These are phyloP conservation scores for Tritrichomonas foetus DNA, from an alignment of 208 protist genomes.

Conservation along the genomic window DNA sequence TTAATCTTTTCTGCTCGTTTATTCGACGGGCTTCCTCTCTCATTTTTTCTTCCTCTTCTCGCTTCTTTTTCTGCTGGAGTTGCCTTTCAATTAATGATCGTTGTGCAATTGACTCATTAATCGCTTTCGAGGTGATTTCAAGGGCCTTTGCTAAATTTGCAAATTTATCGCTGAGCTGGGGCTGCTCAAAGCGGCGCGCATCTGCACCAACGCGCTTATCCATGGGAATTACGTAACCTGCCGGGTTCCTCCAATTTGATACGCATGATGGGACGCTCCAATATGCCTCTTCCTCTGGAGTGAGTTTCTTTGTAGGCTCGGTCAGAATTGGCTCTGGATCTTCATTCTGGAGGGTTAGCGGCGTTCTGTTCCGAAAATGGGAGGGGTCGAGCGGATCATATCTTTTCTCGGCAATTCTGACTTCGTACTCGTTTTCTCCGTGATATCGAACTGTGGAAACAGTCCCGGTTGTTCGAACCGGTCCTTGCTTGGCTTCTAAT, in stretches of 20 bases:
- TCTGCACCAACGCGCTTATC: slow-evolving; percentile 32
- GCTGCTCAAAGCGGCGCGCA: neutral
- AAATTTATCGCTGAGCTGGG: neutral
- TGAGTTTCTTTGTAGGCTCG: neutral
- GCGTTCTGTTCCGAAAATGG: neutral
- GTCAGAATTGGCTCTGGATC: slow-evolving; percentile 16
- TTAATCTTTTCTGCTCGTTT: neutral
- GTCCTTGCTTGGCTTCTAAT: no score
- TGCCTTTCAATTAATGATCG: neutral
- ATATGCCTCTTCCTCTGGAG: neutral
- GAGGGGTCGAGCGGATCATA: slow-evolving; percentile 4
- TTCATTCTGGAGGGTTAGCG: neutral
- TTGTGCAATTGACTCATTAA: neutral
- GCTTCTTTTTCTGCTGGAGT: neutral
- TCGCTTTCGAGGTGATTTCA: neutral
- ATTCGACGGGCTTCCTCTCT: neutral
- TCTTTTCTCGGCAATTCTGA: neutral
- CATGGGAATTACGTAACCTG: slow-evolving; percentile 26
- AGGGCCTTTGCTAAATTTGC: neutral
- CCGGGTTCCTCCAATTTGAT: slow-evolving; percentile 31
- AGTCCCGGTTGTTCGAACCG: no score
- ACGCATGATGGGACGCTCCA: neutral
- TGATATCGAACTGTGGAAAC: neutral
- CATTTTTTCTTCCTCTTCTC: slow-evolving; percentile 9
- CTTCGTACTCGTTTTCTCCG: neutral